Conservation (phyloP, 495 filamentous ascomycete species). For the Neurospora sp. region DNA sequence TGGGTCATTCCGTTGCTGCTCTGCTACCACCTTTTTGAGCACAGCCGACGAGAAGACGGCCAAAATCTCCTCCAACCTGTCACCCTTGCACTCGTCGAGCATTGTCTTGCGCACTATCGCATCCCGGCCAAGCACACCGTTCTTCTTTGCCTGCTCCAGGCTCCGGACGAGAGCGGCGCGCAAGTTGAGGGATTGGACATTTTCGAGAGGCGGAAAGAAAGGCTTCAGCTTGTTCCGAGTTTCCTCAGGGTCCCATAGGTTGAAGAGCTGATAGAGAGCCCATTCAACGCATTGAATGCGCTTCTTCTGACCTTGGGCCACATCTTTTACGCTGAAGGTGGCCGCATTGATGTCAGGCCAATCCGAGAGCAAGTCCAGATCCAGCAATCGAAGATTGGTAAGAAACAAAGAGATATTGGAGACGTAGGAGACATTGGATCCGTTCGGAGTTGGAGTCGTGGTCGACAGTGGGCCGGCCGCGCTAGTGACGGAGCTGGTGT, state of each 20-base stretch:
- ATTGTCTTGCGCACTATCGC: constrained; percentile 74
- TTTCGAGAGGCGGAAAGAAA: constrained; percentile 80
- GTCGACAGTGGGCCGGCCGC: constrained; percentile 1
- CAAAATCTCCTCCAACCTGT: constrained; percentile 70
- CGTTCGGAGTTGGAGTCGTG: constrained; percentile 2
- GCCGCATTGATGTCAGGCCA: constrained; percentile 63
- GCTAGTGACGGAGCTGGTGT: background rate
- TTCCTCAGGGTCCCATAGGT: constrained; percentile 67
- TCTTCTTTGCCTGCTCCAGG: constrained; percentile 75
- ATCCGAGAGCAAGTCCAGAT: constrained; percentile 62
- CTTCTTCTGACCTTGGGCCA: constrained; percentile 63
- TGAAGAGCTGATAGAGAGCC: constrained; percentile 72
- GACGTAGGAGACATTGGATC: background rate
- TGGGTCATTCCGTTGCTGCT: constrained; percentile 25
- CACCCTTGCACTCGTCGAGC: constrained; percentile 85
- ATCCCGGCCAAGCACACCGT: constrained; percentile 69
- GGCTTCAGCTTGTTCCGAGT: constrained; percentile 75
- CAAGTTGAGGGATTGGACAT: constrained; percentile 79
- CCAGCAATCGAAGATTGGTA: constrained; percentile 68
- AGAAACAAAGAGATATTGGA: constrained; percentile 52
- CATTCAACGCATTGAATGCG: constrained; percentile 74
- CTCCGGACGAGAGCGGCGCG: constrained; percentile 73
- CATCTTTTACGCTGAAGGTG: constrained; percentile 56
- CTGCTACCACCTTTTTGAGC: constrained; percentile 54
- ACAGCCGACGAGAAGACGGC: constrained; percentile 71